Percentiles rank a stretch among this genome's conserved stretches.
These are phyloP conservation scores for Yarrowia yakushimensis DNA, from an alignment of 805 yeast species.

Conservation along the genomic window DNA sequence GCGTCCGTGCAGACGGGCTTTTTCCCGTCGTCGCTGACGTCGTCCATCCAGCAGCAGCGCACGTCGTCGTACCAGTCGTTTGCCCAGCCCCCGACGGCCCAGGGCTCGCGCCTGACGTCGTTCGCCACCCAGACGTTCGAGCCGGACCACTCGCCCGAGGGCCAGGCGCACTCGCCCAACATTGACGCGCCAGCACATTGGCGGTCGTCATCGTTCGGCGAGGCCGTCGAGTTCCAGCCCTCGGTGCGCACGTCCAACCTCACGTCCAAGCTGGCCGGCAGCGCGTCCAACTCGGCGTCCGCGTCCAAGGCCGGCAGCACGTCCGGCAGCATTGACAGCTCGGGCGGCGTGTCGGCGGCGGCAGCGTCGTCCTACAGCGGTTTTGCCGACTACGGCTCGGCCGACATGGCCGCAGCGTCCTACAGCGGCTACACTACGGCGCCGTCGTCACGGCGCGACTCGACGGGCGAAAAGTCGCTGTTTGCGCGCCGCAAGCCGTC, in stretches of 20 bases:
- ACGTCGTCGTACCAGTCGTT: conserved; percentile 24
- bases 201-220: conserved; percentile 4
- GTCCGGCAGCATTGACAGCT: not conserved
- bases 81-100: conserved; percentile 1
- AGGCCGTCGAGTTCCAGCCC: conserved; percentile 3
- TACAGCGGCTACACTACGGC: conserved; percentile 14
- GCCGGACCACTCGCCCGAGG: conserved; percentile 18
- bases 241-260: conserved; percentile 2
- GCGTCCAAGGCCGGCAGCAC: not conserved
- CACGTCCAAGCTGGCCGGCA: conserved; percentile 26
- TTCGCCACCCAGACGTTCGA: conserved; percentile 20
- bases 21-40: conserved; percentile 37
- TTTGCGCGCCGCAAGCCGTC: conserved; percentile 27
- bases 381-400: not conserved
- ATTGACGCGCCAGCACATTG: conserved; percentile 17
- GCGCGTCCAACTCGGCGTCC: conserved; percentile 36
- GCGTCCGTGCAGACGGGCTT: conserved; percentile 28
- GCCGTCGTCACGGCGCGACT: conserved; percentile 19
- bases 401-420: conserved; percentile 3
- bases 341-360: not conserved
- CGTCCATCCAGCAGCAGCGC: conserved; percentile 13
- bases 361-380: not conserved
- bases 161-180: conserved; percentile 16
- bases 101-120: conserved; percentile 20
- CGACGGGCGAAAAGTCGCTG: conserved; percentile 18